Base-by-base conservation (phyloP, 371 early-diverging fungal species). In the Encephalitozoon cuniculi region DNA sequence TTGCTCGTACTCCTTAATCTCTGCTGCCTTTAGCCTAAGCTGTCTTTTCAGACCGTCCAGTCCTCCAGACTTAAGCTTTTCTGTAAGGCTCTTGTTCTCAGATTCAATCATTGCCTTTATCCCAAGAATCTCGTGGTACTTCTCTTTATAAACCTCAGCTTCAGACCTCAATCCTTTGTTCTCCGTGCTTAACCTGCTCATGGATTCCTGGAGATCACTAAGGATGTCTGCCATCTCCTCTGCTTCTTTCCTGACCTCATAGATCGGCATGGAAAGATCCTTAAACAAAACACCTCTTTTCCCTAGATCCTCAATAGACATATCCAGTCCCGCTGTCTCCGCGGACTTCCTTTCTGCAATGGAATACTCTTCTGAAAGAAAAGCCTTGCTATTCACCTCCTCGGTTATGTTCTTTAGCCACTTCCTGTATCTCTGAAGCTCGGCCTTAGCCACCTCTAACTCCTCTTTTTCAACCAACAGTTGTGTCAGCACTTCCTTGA, bases 1-100 rank as follows among this genome's bases (percentile, higher is more conserved):
- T 59, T 77, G 76, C 34, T 81, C 51, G 39, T 74, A 74, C 25
- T 81, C 83, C 73, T 68, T 76, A 21, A 81, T 74, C 54, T 82
- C 78, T 0, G 67, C 67, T 23, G 67, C 76, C 30, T 43, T 41
- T 2, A 71, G 54, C 49, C 77, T 64, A 6, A 83, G 64, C 25
- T 82, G 55, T 65, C 75, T 82, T 63, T 76, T 75, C 9, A 81
- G n/a, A 18, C 76, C 64, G 34, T 75, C 75, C 1, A 68, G 18
- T n/a, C 32, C 41, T 39, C 63, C 40, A 15, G 41, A 40, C 15
- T 28, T 69, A 6, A 59, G 41, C 59, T 74, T 66, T 12, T 51
- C 52, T 30, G 44, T 66, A 18, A 63, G 51, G 23, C 18, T 63
- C 37, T 63, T 44, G 44, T 67, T 66, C 39, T 68, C 64, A 25